Conservation (phyloP, 169 alveolate species). For the Babesia caballi region DNA sequence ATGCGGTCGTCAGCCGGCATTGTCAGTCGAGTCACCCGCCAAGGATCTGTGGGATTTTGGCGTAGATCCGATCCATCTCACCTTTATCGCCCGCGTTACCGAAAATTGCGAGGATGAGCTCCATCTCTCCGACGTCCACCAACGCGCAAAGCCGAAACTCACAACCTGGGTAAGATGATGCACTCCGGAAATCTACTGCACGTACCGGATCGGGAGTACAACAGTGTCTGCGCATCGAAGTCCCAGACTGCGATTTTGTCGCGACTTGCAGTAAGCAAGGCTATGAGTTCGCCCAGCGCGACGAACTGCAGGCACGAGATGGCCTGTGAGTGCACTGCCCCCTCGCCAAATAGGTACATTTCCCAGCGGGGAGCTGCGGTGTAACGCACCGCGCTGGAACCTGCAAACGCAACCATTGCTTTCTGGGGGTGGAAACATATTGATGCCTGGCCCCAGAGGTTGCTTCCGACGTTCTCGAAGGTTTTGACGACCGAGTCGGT, state of each 20-base stretch:
- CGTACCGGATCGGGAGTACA: constrained; percentile 19
- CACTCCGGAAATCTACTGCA: not conserved
- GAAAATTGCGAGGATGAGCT: constrained; percentile 12
- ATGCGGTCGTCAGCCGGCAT: constrained; percentile 25
- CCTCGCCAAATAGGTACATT: constrained; percentile 20
- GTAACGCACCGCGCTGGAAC: constrained; percentile 17
- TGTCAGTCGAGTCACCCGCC: constrained; percentile 1
- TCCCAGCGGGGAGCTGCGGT: constrained; percentile 52
- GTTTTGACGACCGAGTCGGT: not conserved
- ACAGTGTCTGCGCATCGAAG: constrained; percentile 24
- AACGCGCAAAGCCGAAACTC: constrained; percentile 14
- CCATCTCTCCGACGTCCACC: not conserved
- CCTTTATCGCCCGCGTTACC: not conserved
- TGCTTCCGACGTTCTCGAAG: not conserved
- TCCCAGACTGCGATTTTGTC: constrained; percentile 46
- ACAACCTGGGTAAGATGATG: not conserved
- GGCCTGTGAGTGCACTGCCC: not conserved
- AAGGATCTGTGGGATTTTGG: not conserved
- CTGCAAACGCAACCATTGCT: constrained; percentile 14
- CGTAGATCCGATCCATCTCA: not conserved
- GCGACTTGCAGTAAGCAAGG: constrained; percentile 11
- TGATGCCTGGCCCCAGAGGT: constrained; percentile 2
- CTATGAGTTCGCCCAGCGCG: constrained; percentile 26
- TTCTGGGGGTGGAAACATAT: constrained; percentile 20
- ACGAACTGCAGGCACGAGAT: constrained; percentile 13